Base-by-base conservation (phyloP, 371 early-diverging fungal species). In the Synchytrium microbalum region DNA sequence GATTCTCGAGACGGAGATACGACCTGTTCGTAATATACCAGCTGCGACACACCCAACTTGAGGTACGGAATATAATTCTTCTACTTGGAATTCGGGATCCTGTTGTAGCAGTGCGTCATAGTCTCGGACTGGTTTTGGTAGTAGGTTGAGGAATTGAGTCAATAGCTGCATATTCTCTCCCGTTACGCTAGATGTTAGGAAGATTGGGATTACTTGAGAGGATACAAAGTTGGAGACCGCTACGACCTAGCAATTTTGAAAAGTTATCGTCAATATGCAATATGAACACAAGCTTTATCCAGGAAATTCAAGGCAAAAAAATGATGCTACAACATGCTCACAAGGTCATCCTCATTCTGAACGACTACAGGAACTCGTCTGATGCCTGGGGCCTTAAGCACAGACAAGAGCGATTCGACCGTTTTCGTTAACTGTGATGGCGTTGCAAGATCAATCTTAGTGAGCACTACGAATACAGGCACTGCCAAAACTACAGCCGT, bases 391-490 rank as follows among this genome's bases (percentile, higher is more conserved):
- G 70, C 64, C 57, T 77, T 75, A 38, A 81, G 54, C n/a, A 72
- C 58, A 5, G 64, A 25, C 31, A 79, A 27, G 60, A 81, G 55
- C 2, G 72, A 54, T n/a, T 61, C 59, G 14, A 81, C 63, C 16
- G 79, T 79, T n/a, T 68, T 33, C n/a, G 72, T 71, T 19, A 81
- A 54, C 52, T 70, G 67, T 26, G 68, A 67, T 24, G 68, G 60
- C 1, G 76, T 67, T 0, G 79, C 75, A 29, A 78, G 64, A 64
- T 82, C 82, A 28, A 79, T 74, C 62, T 82, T 82, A 31, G 78
- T 78, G n/a, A 82, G 71, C 3, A 78, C 76, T 27, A 79, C 67
- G 54, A 82, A 79, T 13, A 80, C 70, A 13, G 82, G 82, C n/a
- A 82, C 72, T 16, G 67, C 70, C 25, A 82, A 68, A 23, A 68